phyloP scores from a whole-genome alignment of 2,329 filamentous ascomycete genomes.

The Parastagonospora avenae region DNA sequence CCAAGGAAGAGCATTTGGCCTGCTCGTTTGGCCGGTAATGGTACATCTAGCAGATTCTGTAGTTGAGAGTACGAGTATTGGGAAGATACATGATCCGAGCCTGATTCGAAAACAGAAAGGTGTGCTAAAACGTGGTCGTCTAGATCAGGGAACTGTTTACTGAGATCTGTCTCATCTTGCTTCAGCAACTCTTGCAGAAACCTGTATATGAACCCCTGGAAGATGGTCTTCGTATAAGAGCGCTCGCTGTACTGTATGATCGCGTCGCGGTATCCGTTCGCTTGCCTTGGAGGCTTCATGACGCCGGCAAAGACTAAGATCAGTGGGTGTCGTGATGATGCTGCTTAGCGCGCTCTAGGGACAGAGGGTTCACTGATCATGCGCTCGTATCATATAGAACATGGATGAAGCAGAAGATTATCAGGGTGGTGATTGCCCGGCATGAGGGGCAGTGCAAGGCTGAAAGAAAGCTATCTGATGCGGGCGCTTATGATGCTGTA shows the following conservation, averaged over 20 bases:
- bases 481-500: neutral
- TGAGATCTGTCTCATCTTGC: neutral
- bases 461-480: neutral
- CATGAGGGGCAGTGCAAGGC: constrained; percentile 5
- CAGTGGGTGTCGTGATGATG: neutral
- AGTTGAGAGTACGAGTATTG: constrained; percentile 6
- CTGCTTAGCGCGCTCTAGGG: neutral
- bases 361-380: neutral
- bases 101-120: neutral
- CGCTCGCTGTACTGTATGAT: constrained; percentile 6
- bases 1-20: constrained; percentile 11
- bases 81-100: neutral
- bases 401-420: neutral
- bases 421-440: neutral
- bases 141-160: constrained; percentile 3
- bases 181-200: constrained; percentile 5
- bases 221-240: constrained; percentile 12
- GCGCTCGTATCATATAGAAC: neutral
- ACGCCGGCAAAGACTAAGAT: neutral
- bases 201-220: constrained; percentile 10
- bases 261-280: constrained; percentile 2
- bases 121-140: constrained; percentile 4
- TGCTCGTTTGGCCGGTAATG: neutral
- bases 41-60: neutral
- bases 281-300: constrained; percentile 4